phyloP scores from a whole-genome alignment of 176 grass and related monocot species.

The Rhynchospora breviuscula region DNA sequence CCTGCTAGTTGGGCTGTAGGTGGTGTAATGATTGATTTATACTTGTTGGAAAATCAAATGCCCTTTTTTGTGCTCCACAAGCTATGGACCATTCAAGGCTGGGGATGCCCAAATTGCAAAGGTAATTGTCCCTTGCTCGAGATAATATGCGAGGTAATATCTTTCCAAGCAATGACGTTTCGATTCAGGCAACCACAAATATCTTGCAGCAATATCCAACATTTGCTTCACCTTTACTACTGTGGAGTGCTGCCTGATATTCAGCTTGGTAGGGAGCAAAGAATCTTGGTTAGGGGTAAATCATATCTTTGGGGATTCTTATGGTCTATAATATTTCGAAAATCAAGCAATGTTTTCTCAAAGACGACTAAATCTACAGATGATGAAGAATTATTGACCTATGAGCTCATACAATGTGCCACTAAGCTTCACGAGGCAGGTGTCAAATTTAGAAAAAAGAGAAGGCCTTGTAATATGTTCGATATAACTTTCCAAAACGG shows the following conservation, averaged over 20 bases:
- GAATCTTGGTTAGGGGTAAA: background rate
- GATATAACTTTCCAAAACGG: background rate
- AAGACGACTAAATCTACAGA: background rate
- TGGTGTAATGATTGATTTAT: conserved; percentile 1
- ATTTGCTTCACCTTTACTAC: conserved; percentile 39
- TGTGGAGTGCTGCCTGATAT: background rate
- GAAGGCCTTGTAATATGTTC: background rate
- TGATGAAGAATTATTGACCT: too few species aligned
- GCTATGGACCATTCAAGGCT: background rate
- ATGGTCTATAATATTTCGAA: background rate
- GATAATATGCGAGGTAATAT: background rate
- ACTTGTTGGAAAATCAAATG: conserved; percentile 45
- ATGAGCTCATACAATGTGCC: background rate
- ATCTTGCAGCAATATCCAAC: background rate
- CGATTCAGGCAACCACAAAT: background rate
- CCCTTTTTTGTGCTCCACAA: conserved; percentile 21
- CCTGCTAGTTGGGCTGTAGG: background rate
- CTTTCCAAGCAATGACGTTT: background rate
- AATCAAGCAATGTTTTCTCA: background rate
- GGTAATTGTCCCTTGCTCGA: background rate
- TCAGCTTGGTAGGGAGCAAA: background rate
- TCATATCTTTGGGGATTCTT: background rate
- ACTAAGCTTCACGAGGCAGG: conserved; percentile 22
- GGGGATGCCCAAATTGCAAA: rapidly evolving
- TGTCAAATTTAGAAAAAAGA: background rate